Percentiles rank a stretch among this genome's conserved stretches.
Evolutionary conservation across 495 filamentous ascomycete species (phyloP).

Genomic region (Sporormia fimetaria): DNA sequence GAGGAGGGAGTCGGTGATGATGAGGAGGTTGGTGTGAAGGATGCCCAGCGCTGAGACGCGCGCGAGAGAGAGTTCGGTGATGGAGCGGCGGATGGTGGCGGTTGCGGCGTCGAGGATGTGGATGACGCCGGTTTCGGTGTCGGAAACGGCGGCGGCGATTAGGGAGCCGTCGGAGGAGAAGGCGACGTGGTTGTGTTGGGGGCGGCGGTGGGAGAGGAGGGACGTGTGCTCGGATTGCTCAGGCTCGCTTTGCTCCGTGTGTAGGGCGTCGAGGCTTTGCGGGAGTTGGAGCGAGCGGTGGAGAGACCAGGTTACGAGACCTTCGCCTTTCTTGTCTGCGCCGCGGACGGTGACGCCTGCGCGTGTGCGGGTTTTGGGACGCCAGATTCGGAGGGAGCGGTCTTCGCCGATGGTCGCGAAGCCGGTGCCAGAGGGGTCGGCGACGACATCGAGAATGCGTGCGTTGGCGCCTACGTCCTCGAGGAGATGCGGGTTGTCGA

Average conservation of each 20-base stretch:
- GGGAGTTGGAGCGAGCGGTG: constrained; percentile 43
- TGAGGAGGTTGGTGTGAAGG: constrained; percentile 48
- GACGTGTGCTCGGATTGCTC: neutral
- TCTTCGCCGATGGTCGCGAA: constrained; percentile 84
- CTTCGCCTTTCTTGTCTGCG: constrained; percentile 34
- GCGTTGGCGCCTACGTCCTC: constrained; percentile 35
- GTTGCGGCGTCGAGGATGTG: constrained; percentile 50
- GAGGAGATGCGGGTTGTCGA: constrained; percentile 67
- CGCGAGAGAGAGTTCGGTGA: constrained; percentile 44
- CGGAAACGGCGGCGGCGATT: constrained; percentile 47
- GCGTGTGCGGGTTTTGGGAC: constrained; percentile 49
- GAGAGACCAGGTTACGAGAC: constrained; percentile 62
- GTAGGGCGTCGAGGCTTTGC: constrained; percentile 32
- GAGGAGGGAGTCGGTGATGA: constrained; percentile 48
- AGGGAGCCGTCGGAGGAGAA: constrained; percentile 85
- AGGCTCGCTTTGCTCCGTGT: constrained; percentile 14
- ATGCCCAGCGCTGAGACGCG: constrained; percentile 47
- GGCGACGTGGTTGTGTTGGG: too few species aligned
- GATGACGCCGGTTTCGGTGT: constrained; percentile 38
- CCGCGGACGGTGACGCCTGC: constrained; percentile 49
- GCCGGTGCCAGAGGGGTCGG: constrained; percentile 50
- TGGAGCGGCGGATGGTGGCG: constrained; percentile 43
- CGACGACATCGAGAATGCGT: constrained; percentile 55
- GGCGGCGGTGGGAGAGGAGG: too few species aligned
- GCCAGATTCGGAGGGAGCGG: constrained; percentile 65